These are phyloP conservation scores for Datura wrightii DNA, from an alignment of 257 asterid genomes.

Conservation along the genomic window DNA sequence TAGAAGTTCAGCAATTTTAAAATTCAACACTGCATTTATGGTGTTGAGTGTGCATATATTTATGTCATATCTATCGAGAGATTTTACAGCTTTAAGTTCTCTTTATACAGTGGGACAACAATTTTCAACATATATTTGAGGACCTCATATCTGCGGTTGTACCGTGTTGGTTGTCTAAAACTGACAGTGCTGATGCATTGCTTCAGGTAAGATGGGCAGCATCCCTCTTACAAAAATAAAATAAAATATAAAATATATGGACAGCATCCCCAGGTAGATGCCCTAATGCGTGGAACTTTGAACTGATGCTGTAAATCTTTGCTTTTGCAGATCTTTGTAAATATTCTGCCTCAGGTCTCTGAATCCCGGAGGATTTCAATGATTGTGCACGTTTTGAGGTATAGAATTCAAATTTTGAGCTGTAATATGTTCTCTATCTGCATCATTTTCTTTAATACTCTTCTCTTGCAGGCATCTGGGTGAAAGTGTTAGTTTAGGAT, in stretches of 20 bases:
- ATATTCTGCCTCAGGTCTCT: constrained; percentile 75
- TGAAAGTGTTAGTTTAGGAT: constrained; percentile 76
- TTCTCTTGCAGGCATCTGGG: constrained; percentile 76
- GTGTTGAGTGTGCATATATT: not conserved
- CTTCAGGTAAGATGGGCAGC: constrained; percentile 67
- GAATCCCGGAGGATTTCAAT: constrained; percentile 73
- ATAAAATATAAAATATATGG: not conserved
- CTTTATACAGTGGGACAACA: constrained; percentile 80
- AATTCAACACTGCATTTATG: constrained; percentile 12
- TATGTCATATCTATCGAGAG: not conserved
- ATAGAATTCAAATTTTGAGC: constrained; percentile 30
- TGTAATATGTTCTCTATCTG: constrained; percentile 26
- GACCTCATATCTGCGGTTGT: constrained; percentile 83
- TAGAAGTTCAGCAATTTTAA: not conserved
- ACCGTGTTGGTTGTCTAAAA: constrained; percentile 84
- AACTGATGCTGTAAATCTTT: constrained; percentile 33
- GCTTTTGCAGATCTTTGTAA: constrained; percentile 71
- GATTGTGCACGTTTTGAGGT: constrained; percentile 74
- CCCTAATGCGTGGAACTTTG: not conserved
- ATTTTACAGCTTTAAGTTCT: constrained; percentile 23
- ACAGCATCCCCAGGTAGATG: constrained; percentile 15
- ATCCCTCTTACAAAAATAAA: not conserved
- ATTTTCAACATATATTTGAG: constrained; percentile 81
- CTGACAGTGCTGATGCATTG: constrained; percentile 59
- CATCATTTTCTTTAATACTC: constrained; percentile 45